A percentile compares a stretch with the other conserved stretches of the same genome.
phyloP scores from a whole-genome alignment of 805 yeast species.

The Kazachstania viticola region DNA sequence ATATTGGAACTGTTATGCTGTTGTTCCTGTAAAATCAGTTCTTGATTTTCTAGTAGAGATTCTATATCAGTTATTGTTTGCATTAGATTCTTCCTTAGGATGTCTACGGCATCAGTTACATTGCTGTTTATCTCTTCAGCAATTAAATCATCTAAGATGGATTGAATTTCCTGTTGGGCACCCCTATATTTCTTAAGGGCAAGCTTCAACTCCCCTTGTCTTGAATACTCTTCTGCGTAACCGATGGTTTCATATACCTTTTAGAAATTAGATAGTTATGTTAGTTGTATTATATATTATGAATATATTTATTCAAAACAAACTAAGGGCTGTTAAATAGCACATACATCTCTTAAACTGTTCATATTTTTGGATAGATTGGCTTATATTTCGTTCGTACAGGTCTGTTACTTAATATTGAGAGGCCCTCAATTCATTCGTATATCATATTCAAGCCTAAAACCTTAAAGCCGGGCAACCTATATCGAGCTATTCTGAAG shows the following conservation, averaged over 20 bases:
- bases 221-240: constrained; percentile 39
- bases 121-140: constrained; percentile 14
- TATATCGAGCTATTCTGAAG: too few species aligned
- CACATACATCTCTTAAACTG: too few species aligned
- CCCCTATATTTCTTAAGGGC: constrained; percentile 3
- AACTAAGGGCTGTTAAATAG: too few species aligned
- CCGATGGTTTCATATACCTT: constrained; percentile 41
- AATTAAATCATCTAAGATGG: constrained; percentile 8
- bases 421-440: too few species aligned
- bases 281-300: too few species aligned
- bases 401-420: too few species aligned
- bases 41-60: constrained; percentile 14
- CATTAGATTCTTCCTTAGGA: constrained; percentile 23
- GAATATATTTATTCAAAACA: too few species aligned
- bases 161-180: constrained; percentile 2
- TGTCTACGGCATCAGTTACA: constrained; percentile 18
- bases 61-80: constrained; percentile 26
- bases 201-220: constrained; percentile 29
- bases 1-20: background rate
- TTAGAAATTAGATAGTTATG: too few species aligned
- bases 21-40: constrained; percentile 1
- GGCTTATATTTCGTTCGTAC: too few species aligned
- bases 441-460: too few species aligned
- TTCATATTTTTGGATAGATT: too few species aligned
- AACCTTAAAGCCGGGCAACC: too few species aligned